phyloP scores from a whole-genome alignment of 805 yeast species.

The Metschnikowia hibisci region DNA sequence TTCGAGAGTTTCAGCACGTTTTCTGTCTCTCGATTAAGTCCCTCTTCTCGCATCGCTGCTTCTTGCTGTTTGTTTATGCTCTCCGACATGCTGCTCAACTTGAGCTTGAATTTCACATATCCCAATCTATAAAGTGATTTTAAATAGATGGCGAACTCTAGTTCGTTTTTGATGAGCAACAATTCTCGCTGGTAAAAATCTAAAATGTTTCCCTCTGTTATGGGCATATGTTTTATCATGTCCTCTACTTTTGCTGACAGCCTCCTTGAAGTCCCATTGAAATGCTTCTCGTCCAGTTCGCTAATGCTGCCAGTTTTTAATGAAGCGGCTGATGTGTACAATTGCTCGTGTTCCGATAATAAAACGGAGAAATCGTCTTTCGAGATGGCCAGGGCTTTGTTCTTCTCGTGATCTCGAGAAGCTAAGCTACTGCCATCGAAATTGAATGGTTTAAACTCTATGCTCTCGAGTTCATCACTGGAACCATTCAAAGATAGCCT shows the following conservation, averaged over 20 bases:
- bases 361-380: constrained; percentile 18
- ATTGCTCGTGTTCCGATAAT: constrained; percentile 34
- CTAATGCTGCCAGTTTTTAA: constrained; percentile 1
- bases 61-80: background rate
- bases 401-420: background rate
- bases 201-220: constrained; percentile 20
- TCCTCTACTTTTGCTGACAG: background rate
- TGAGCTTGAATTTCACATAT: constrained; percentile 14
- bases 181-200: constrained; percentile 58
- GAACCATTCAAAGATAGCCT: background rate
- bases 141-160: constrained; percentile 54
- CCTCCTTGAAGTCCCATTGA: background rate
- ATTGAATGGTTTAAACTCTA: constrained; percentile 11
- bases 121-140: constrained; percentile 35
- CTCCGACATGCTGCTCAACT: constrained; percentile 9
- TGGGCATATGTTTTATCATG: background rate
- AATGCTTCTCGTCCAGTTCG: background rate
- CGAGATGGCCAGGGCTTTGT: background rate
- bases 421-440: constrained; percentile 9
- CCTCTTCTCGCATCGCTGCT: constrained; percentile 8
- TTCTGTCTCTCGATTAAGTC: constrained; percentile 2
- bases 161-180: constrained; percentile 53
- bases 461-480: background rate
- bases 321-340: constrained; percentile 16
- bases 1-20: constrained; percentile 12